These are phyloP conservation scores for Tuctoria greenei DNA, from an alignment of 176 grass and related monocot genomes.

Conservation along the genomic window DNA sequence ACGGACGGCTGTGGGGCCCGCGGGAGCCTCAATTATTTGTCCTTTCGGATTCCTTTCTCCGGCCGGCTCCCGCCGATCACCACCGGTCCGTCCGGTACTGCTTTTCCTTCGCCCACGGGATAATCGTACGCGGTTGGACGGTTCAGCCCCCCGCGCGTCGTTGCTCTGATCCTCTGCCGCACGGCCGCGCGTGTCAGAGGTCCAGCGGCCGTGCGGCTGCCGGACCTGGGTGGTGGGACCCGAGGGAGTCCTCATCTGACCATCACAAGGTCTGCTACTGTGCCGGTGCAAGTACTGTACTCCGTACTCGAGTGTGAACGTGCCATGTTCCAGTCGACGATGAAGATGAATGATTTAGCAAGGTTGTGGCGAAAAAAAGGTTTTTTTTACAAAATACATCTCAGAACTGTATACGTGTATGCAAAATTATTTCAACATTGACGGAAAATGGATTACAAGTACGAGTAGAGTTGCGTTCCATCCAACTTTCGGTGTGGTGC, in stretches of 20 bases:
- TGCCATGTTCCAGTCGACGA: neutral
- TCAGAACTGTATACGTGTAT: neutral
- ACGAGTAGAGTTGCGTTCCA: neutral
- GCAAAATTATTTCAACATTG: neutral
- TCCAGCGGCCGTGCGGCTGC: neutral
- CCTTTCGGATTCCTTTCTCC: slow-evolving; percentile 39
- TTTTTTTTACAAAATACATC: too few relatives aligned
- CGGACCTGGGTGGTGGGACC: neutral
- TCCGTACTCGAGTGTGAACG: neutral
- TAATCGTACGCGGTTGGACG: neutral
- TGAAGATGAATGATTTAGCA: neutral
- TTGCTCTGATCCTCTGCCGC: neutral
- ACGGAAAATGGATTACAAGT: neutral
- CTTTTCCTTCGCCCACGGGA: neutral
- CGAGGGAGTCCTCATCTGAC: neutral
- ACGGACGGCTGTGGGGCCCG: neutral
- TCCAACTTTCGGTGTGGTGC: neutral
- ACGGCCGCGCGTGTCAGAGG: slow-evolving; percentile 8
- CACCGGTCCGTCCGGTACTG: neutral
- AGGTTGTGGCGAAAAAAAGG: neutral
- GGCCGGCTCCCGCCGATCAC: neutral
- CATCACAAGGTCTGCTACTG: neutral
- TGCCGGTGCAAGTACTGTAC: neutral
- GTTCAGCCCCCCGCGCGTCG: neutral
- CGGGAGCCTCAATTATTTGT: slow-evolving; percentile 37